A percentile compares a stretch with the other conserved stretches of the same genome.
Conservation (phyloP, 495 filamentous ascomycete species). For the Oidiodendron maius region DNA sequence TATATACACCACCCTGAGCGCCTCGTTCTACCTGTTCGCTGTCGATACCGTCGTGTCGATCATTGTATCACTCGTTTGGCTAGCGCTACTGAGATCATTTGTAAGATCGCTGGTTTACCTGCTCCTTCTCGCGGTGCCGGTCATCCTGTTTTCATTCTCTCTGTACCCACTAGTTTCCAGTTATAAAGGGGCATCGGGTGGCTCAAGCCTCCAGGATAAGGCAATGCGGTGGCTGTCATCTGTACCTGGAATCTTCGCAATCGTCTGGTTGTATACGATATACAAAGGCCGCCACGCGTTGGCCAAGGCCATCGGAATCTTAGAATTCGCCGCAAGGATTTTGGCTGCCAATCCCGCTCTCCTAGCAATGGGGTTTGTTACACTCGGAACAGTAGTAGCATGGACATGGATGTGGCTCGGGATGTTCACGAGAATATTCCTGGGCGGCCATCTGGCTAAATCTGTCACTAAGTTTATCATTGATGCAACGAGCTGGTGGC, state of each 20-base stretch:
- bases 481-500: constrained; percentile 82
- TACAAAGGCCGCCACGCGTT: constrained; percentile 74
- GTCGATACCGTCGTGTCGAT: constrained; percentile 88
- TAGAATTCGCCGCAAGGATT: constrained; percentile 87
- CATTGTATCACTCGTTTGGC: constrained; percentile 82
- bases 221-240: constrained; percentile 84
- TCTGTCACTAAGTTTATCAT: constrained; percentile 63
- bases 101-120: constrained; percentile 72
- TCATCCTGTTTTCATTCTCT: constrained; percentile 80
- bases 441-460: constrained; percentile 69
- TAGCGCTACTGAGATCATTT: constrained; percentile 80
- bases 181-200: constrained; percentile 67
- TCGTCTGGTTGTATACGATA: constrained; percentile 77
- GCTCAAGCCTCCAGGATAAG: constrained; percentile 71
- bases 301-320: constrained; percentile 71
- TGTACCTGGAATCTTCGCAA: constrained; percentile 65
- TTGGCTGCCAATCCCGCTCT: constrained; percentile 79
- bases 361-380: constrained; percentile 72
- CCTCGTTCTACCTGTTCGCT: constrained; percentile 82
- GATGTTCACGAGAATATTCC: constrained; percentile 94
- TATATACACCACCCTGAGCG: constrained; percentile 82
- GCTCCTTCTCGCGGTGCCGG: constrained; percentile 76
- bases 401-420: constrained; percentile 96
- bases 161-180: constrained; percentile 88
- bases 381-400: constrained; percentile 64